Evolutionary conservation across 2,329 filamentous ascomycete species (phyloP).

Genomic region (Paecilomyces variotii): DNA sequence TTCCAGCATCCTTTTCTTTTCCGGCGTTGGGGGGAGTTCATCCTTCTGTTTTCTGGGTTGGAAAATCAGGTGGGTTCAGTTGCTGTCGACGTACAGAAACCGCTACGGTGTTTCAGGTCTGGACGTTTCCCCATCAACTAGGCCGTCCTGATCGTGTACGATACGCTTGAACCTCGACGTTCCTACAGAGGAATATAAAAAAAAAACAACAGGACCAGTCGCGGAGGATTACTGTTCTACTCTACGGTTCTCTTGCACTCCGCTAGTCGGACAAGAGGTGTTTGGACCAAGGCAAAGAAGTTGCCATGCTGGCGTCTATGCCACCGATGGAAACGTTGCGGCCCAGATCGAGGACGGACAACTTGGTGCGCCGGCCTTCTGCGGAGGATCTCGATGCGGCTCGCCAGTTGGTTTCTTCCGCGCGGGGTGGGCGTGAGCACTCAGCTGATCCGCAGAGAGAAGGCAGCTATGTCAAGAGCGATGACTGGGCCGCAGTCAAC

Average conservation of each 20-base stretch:
- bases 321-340: constrained; percentile 29
- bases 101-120: not conserved
- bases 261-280: not conserved
- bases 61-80: not conserved
- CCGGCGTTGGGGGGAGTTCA: not conserved
- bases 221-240: not conserved
- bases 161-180: not conserved
- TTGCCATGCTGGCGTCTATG: constrained; percentile 30
- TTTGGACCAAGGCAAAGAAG: not conserved
- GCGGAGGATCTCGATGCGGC: constrained; percentile 41
- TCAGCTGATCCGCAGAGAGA: constrained; percentile 19
- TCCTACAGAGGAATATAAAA: not conserved
- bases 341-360: constrained; percentile 23
- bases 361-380: constrained; percentile 34
- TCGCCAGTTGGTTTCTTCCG: constrained; percentile 40
- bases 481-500: constrained; percentile 11
- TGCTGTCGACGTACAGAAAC: not conserved
- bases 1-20: not conserved
- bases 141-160: not conserved
- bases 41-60: not conserved
- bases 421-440: constrained; percentile 35
- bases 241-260: not conserved
- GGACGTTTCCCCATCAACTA: not conserved
- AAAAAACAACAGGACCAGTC: not conserved
- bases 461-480: constrained; percentile 8